A percentile compares a stretch with the other conserved stretches of the same genome.
Conservation (phyloP, 805 yeast genomes). For the Candida sonorensis region DNA sequence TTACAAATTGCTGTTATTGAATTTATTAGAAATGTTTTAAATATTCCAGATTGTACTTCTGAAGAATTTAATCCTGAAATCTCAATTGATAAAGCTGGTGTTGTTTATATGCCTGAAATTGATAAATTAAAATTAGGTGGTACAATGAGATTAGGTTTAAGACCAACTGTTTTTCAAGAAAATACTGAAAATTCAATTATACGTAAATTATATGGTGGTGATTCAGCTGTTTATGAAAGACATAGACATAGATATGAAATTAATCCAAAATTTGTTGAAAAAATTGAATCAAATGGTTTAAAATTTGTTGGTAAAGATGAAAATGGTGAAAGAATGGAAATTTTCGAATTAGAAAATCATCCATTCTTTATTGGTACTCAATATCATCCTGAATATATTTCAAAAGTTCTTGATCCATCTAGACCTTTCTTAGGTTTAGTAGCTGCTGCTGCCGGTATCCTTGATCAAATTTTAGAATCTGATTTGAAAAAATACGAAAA, state of each 20-base stretch:
- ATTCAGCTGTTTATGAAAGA: constrained; percentile 72
- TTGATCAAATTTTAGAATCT: constrained; percentile 54
- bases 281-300: constrained; percentile 74
- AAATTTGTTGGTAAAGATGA: constrained; percentile 93
- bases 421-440: constrained; percentile 93
- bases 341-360: constrained; percentile 77
- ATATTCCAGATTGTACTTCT: constrained; percentile 62
- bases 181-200: constrained; percentile 56
- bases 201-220: constrained; percentile 72
- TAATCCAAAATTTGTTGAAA: constrained; percentile 71
- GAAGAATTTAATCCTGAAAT: constrained; percentile 71
- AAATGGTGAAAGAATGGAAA: constrained; percentile 86
- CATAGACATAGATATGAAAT: constrained; percentile 99
- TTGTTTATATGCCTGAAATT: constrained; percentile 97
- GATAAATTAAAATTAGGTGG: constrained; percentile 96
- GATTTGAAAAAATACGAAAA: constrained; percentile 24
- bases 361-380: constrained; percentile 93
- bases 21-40: constrained; percentile 75
- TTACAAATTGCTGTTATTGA: constrained; percentile 96
- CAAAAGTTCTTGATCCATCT: constrained; percentile 95
- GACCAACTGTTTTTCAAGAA: constrained; percentile 75
- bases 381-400: constrained; percentile 96
- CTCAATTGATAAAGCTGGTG: constrained; percentile 61
- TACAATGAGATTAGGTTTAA: constrained; percentile 95
- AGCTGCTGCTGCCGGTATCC: constrained; percentile 85